Conservation (phyloP, 495 filamentous ascomycete genomes). For the Lasiosphaeria miniovina region DNA sequence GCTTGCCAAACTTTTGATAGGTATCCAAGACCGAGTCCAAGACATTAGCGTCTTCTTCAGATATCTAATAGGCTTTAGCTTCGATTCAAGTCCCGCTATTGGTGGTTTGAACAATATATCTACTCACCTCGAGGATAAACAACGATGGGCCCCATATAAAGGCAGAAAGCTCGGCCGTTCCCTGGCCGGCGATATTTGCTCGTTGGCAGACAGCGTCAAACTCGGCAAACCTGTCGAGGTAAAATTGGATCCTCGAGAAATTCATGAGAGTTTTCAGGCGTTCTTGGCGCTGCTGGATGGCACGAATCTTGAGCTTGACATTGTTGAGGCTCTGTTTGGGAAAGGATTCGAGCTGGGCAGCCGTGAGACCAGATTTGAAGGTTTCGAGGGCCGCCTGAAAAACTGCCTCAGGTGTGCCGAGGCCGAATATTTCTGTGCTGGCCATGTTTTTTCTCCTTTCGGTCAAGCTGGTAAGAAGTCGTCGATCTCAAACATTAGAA, state of each 20-base stretch:
- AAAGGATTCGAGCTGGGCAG: conserved; percentile 28
- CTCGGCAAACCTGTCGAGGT: conserved; percentile 41
- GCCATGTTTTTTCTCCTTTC: conserved; percentile 1
- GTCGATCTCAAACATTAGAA: no score
- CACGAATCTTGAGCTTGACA: conserved; percentile 28
- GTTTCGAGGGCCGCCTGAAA: conserved; percentile 22
- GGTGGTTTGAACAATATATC: no score
- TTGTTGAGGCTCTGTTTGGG: conserved; percentile 22
- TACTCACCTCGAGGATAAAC: conserved; percentile 28
- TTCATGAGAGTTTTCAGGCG: conserved; percentile 33
- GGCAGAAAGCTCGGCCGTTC: conserved; percentile 27
- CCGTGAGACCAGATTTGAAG: conserved; percentile 29
- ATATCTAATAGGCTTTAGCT: conserved; percentile 20
- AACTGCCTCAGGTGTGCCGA: conserved; percentile 1
- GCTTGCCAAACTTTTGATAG: conserved; percentile 40
- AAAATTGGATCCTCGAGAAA: conserved; percentile 33
- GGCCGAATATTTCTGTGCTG: neutral
- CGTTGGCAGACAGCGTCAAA: conserved; percentile 32
- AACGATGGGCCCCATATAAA: conserved; percentile 42
- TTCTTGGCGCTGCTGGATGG: conserved; percentile 37
- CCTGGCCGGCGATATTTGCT: conserved; percentile 39
- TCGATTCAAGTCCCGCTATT: neutral
- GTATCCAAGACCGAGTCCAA: conserved; percentile 43
- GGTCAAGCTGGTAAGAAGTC: no score
- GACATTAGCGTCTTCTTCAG: conserved; percentile 30